A percentile compares a stretch with the other conserved stretches of the same genome.
phyloP scores from a whole-genome alignment of 306 rosid genomes.

The Lotus japonicus region DNA sequence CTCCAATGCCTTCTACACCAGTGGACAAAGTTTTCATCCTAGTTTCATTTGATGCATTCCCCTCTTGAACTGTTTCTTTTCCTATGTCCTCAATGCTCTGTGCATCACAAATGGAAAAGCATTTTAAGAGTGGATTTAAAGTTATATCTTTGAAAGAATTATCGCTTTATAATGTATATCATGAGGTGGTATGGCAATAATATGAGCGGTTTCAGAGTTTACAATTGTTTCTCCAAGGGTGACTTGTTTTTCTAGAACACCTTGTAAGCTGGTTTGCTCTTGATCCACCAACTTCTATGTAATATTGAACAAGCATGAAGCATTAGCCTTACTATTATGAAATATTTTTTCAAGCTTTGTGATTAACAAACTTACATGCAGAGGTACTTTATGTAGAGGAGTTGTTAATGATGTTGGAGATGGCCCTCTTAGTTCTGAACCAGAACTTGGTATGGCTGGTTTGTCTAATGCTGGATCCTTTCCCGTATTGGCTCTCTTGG shows the following conservation, averaged over 20 bases:
- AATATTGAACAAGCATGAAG: too few species aligned
- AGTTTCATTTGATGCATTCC: neutral
- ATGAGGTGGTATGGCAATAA: too few species aligned
- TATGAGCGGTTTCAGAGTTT: too few species aligned
- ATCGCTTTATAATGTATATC: too few species aligned
- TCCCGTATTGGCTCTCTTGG: neutral
- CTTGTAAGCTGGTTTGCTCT: too few species aligned
- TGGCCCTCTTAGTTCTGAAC: neutral
- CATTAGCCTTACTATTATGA: neutral
- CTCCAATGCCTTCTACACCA: neutral
- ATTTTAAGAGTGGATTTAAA: too few species aligned
- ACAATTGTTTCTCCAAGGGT: too few species aligned
- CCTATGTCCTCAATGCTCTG: neutral
- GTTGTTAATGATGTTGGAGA: neutral
- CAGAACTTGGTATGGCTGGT: neutral
- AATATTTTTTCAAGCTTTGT: neutral
- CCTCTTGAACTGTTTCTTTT: neutral
- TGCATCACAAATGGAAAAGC: neutral
- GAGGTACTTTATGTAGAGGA: neutral
- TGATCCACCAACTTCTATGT: too few species aligned
- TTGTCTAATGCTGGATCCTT: neutral
- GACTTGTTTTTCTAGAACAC: too few species aligned
- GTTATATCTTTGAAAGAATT: too few species aligned
- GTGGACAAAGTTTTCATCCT: neutral
- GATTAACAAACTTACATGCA: neutral